A percentile compares a stretch with the other conserved stretches of the same genome.
Conservation (phyloP, 495 filamentous ascomycete species). For the Penicillium malachiteum region DNA sequence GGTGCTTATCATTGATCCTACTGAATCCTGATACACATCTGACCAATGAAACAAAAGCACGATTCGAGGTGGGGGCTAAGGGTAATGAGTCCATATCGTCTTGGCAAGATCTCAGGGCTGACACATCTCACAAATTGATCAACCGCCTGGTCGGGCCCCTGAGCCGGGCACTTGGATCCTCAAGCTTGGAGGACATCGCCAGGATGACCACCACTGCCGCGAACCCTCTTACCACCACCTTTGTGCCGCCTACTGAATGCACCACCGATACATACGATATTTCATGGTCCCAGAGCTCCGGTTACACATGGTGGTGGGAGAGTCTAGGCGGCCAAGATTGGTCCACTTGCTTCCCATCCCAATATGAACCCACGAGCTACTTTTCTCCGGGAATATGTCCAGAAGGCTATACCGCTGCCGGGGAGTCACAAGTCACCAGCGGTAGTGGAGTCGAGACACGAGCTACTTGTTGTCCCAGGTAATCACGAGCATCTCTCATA, state of each 20-base stretch:
- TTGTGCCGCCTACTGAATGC: constrained; percentile 1
- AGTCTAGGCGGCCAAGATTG: neutral
- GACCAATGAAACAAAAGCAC: too few species aligned
- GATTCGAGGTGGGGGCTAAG: too few species aligned
- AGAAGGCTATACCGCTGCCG: constrained; percentile 6
- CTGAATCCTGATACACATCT: too few species aligned
- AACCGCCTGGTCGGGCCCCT: too few species aligned
- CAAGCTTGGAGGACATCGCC: too few species aligned
- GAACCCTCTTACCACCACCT: constrained; percentile 3
- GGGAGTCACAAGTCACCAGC: neutral
- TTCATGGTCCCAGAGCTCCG: neutral
- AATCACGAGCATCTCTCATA: neutral
- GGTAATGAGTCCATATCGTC: too few species aligned
- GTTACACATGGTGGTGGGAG: constrained; percentile 1
- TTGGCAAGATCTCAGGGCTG: too few species aligned
- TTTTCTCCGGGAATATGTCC: constrained; percentile 15
- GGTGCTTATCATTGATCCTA: too few species aligned
- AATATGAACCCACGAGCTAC: constrained; percentile 2
- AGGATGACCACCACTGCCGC: neutral
- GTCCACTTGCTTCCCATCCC: constrained; percentile 3
- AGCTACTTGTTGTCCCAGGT: constrained; percentile 7
- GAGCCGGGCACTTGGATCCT: too few species aligned
- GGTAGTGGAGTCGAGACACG: neutral
- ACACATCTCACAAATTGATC: too few species aligned
- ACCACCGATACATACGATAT: constrained; percentile 4